Conservation (phyloP, 169 alveolate species). For the Eimeria praecox region DNA sequence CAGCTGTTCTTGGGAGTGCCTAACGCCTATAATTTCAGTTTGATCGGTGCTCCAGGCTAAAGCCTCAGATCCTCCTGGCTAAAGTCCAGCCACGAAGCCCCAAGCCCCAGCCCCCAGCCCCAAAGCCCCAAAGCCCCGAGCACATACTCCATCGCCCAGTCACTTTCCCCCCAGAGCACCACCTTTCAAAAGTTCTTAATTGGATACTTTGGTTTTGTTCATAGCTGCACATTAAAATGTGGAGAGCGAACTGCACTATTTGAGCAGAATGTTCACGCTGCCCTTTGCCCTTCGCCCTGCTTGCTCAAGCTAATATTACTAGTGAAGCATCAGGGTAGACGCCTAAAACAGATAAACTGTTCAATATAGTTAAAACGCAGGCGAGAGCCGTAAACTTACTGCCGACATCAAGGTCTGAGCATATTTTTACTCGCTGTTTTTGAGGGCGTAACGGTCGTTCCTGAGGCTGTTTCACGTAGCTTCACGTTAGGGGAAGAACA, state of each 20-base stretch:
- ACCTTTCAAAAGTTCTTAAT: neutral
- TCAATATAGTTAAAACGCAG: neutral
- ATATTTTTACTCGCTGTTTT: neutral
- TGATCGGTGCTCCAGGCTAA: neutral
- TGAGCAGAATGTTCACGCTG: neutral
- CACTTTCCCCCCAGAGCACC: neutral
- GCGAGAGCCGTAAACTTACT: neutral
- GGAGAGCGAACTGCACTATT: neutral
- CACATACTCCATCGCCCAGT: neutral
- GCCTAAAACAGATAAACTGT: neutral
- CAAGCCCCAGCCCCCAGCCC: conserved; percentile 24
- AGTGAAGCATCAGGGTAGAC: neutral
- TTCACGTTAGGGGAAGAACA: conserved; percentile 23
- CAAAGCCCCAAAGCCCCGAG: conserved; percentile 9
- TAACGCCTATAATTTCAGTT: no score
- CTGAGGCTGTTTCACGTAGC: neutral
- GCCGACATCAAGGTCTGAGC: neutral
- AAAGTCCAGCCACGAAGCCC: neutral
- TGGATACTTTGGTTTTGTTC: no score
- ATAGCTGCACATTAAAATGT: neutral
- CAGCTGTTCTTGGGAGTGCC: neutral
- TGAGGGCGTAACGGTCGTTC: conserved; percentile 18
- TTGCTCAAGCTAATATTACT: neutral
- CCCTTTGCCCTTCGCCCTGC: conserved; percentile 4
- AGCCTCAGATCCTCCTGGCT: neutral